Evolutionary conservation across 495 filamentous ascomycete genomes (phyloP).

Genomic region (Aspergillus asperescens): DNA sequence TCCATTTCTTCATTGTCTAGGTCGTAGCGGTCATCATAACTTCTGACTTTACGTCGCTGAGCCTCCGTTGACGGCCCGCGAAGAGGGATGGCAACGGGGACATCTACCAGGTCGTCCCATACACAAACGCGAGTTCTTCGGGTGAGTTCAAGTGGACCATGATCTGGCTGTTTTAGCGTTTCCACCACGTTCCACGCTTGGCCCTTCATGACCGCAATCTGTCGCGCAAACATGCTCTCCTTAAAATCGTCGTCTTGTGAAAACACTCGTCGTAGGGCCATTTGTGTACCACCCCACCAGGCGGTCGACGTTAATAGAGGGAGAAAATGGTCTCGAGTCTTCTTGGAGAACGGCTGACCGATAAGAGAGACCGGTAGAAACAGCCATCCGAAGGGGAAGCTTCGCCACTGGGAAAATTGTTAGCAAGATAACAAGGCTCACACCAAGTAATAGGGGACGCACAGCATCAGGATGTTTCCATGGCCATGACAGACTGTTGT

Average conservation of each 20-base stretch:
- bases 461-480: conserved; percentile 98
- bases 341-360: conserved; percentile 90
- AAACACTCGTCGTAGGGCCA: conserved; percentile 76
- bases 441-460: neutral
- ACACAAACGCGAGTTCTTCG: conserved; percentile 86
- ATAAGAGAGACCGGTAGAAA: conserved; percentile 96
- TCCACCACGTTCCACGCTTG: conserved; percentile 99
- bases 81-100: conserved; percentile 89
- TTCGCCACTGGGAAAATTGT: conserved; percentile 55
- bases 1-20: conserved; percentile 80
- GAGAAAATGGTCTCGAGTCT: conserved; percentile 87
- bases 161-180: conserved; percentile 84
- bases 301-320: conserved; percentile 85
- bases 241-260: conserved; percentile 92
- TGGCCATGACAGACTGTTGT: conserved; percentile 96
- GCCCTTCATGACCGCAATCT: conserved; percentile 98
- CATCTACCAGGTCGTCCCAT: conserved; percentile 96
- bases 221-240: conserved; percentile 93
- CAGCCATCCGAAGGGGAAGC: conserved; percentile 97
- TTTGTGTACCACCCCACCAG: conserved; percentile 96
- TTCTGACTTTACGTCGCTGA: conserved; percentile 53
- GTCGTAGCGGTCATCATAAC: conserved; percentile 30
- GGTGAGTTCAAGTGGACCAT: conserved; percentile 90
- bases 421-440: conserved; percentile 10
- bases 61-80: conserved; percentile 70